These are phyloP conservation scores for Rostrohypoxylon terebratum DNA, from an alignment of 495 filamentous ascomycete genomes.

Conservation along the genomic window DNA sequence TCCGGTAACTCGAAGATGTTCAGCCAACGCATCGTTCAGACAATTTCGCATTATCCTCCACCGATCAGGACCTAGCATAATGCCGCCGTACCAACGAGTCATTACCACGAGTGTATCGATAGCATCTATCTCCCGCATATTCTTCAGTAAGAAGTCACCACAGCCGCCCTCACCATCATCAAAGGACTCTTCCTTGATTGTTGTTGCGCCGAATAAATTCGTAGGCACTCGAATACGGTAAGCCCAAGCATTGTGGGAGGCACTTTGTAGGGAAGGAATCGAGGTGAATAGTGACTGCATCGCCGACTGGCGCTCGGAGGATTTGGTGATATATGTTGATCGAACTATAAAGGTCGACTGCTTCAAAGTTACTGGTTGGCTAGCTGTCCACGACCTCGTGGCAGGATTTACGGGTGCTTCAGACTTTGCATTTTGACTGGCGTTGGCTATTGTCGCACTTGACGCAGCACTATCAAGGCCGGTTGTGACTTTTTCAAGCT, in stretches of 20 bases:
- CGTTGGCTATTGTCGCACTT: constrained; percentile 22
- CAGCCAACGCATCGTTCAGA: constrained; percentile 59
- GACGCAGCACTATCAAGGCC: constrained; percentile 25
- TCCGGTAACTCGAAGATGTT: constrained; percentile 58
- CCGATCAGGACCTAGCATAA: constrained; percentile 85
- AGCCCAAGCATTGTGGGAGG: constrained; percentile 67
- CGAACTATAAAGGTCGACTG: constrained; percentile 65
- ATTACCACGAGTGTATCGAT: constrained; percentile 89
- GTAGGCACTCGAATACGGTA: constrained; percentile 55
- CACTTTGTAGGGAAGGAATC: constrained; percentile 57
- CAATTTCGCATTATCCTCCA: constrained; percentile 67
- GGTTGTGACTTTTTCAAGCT: constrained; percentile 45
- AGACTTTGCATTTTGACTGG: constrained; percentile 16
- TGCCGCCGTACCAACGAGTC: constrained; percentile 91
- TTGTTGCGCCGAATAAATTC: constrained; percentile 47
- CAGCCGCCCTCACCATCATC: constrained; percentile 94
- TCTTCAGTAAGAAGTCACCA: constrained; percentile 79
- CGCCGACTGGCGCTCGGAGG: constrained; percentile 51
- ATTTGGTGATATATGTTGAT: constrained; percentile 54
- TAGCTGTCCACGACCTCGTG: constrained; percentile 53
- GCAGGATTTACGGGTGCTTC: constrained; percentile 34
- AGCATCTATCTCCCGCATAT: constrained; percentile 83
- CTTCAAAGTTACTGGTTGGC: constrained; percentile 58
- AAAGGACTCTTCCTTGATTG: constrained; percentile 80
- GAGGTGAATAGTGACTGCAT: constrained; percentile 56